Conservation (phyloP, 2,329 filamentous ascomycete species). For the Tolypocladium sp. region DNA sequence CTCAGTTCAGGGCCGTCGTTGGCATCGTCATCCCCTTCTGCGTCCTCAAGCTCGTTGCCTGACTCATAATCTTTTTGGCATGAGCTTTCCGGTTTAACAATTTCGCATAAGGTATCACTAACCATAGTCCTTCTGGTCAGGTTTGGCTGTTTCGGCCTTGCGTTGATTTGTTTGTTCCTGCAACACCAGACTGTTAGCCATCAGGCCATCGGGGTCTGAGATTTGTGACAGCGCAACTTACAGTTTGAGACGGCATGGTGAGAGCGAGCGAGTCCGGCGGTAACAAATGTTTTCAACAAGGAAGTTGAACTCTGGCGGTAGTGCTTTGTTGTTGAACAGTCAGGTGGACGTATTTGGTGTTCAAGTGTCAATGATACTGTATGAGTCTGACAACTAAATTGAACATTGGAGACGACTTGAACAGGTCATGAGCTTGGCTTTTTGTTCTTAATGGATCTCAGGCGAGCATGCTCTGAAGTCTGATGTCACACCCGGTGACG, state of each 20-base stretch:
- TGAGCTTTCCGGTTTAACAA: neutral
- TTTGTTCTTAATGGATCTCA: neutral
- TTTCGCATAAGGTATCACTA: neutral
- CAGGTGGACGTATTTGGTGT: too few relatives aligned
- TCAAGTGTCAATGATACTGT: too few relatives aligned
- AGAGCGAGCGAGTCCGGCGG: too few relatives aligned
- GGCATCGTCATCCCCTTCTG: slow-evolving; percentile 2
- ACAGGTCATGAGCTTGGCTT: neutral
- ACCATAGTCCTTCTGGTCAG: neutral
- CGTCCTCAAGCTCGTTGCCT: slow-evolving; percentile 4
- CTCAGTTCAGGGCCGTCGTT: slow-evolving; percentile 5
- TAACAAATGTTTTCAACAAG: neutral
- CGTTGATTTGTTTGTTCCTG: neutral
- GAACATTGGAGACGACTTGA: too few relatives aligned
- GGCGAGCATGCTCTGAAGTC: neutral
- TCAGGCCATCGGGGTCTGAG: neutral
- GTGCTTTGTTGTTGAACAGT: too few relatives aligned
- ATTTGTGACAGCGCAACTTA: neutral
- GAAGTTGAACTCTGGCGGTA: neutral
- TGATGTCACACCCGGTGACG: neutral
- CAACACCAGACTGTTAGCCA: neutral
- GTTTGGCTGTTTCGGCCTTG: neutral
- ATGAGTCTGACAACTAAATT: too few relatives aligned
- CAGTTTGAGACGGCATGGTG: neutral
- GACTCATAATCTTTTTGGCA: slow-evolving; percentile 1